phyloP scores from a whole-genome alignment of 106 monocot genomes.

The Acanthochlamys bracteata region DNA sequence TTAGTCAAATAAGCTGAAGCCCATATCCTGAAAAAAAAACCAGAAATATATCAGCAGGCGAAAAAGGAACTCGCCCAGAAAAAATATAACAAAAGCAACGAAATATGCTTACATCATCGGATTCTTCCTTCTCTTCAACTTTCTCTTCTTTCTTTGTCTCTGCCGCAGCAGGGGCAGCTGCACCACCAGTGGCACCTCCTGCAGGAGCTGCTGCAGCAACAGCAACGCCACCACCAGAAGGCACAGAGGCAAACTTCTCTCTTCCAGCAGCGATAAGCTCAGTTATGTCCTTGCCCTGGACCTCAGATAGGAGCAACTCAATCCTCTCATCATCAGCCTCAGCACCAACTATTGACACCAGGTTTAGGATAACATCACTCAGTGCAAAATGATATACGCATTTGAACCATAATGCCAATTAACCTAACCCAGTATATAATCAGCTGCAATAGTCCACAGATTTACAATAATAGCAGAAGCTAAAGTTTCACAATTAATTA shows the following conservation, averaged over 20 bases:
- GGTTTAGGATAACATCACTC: no score
- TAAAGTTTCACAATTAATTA: no score
- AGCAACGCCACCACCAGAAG: conserved; percentile 26
- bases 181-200: conserved; percentile 15
- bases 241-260: conserved; percentile 42
- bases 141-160: conserved; percentile 29
- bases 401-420: no score
- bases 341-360: conserved; percentile 22
- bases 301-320: conserved; percentile 24
- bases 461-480: no score
- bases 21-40: conserved; percentile 6
- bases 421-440: no score
- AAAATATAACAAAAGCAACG: background rate
- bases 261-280: conserved; percentile 34
- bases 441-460: no score
- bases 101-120: conserved; percentile 28
- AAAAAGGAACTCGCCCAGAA: background rate
- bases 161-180: conserved; percentile 18
- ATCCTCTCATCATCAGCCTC: conserved; percentile 33
- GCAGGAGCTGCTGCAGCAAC: conserved; percentile 7
- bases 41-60: background rate
- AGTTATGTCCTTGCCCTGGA: conserved; percentile 32
- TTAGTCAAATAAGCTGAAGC: conserved; percentile 11
- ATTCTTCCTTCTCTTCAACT: conserved; percentile 41
- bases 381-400: no score